A percentile compares a stretch with the other conserved stretches of the same genome.
Conservation (phyloP, 1,139 yeast species). For the Candida tropicalis region DNA sequence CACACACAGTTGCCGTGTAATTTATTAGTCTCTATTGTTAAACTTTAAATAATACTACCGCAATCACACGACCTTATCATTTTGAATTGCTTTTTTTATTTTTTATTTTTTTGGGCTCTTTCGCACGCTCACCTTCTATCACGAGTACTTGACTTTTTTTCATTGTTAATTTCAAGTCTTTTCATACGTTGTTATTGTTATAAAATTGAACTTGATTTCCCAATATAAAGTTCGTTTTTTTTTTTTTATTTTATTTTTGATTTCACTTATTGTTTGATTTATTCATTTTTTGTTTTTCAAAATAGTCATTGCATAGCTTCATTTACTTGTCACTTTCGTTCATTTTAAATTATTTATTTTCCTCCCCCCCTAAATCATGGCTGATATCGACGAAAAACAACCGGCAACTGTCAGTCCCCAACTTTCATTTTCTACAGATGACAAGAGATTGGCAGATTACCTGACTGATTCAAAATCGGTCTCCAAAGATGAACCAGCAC, state of each 20-base stretch:
- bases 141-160: too few relatives aligned
- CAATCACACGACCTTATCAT: background rate
- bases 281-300: background rate
- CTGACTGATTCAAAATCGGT: conserved; percentile 4
- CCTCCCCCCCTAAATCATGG: conserved; percentile 4
- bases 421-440: background rate
- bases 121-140: too few relatives aligned
- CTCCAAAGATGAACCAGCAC: conserved; percentile 15
- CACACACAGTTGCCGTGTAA: too few relatives aligned
- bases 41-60: background rate
- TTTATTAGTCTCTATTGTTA: too few relatives aligned
- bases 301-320: background rate
- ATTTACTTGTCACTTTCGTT: background rate
- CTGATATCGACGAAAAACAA: conserved; percentile 2
- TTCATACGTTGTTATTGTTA: background rate
- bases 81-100: background rate
- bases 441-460: conserved; percentile 2
- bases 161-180: background rate
- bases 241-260: too few relatives aligned
- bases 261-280: background rate
- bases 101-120: background rate
- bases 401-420: conserved; percentile 5
- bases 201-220: background rate
- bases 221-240: too few relatives aligned
- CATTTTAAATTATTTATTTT: background rate